A percentile compares a stretch with the other conserved stretches of the same genome.
Conservation (phyloP, 352 stramenopile genomes). For the Plasmopara halstedii region DNA sequence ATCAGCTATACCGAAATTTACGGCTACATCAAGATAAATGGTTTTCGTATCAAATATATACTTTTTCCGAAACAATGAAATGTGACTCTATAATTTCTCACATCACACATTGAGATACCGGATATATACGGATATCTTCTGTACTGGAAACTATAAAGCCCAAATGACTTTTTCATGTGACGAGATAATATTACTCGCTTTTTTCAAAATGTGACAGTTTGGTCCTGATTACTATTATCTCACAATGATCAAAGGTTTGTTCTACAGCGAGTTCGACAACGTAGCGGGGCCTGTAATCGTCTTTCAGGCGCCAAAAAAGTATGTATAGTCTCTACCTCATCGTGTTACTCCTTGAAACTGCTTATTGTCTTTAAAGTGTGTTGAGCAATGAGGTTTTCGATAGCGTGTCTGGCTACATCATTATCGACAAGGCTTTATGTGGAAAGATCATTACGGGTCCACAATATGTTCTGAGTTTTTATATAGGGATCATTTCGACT, state of each 20-base stretch:
- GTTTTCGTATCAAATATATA: too few relatives aligned
- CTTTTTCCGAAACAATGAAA: too few relatives aligned
- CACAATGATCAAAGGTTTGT: constrained; percentile 78
- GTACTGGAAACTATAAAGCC: too few relatives aligned
- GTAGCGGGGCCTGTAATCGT: constrained; percentile 84
- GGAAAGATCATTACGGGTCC: constrained; percentile 78
- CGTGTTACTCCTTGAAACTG: background rate
- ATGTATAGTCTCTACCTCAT: constrained; percentile 5
- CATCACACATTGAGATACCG: too few relatives aligned
- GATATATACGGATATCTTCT: too few relatives aligned
- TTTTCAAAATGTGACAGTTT: too few relatives aligned
- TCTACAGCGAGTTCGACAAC: constrained; percentile 92
- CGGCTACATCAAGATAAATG: too few relatives aligned
- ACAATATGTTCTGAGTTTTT: background rate
- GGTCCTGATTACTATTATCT: too few relatives aligned
- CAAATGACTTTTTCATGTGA: too few relatives aligned
- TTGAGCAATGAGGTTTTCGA: constrained; percentile 81
- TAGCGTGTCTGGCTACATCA: constrained; percentile 82
- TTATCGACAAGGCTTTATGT: constrained; percentile 84
- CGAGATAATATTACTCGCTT: too few relatives aligned
- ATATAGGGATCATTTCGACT: background rate
- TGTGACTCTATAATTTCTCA: too few relatives aligned
- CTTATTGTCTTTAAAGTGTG: constrained; percentile 30
- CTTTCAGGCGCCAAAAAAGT: constrained; percentile 82
- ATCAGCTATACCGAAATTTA: too few relatives aligned